Evolutionary conservation across 176 grass and related monocot genomes (phyloP).

Genomic region (Tuctoria greenei): DNA sequence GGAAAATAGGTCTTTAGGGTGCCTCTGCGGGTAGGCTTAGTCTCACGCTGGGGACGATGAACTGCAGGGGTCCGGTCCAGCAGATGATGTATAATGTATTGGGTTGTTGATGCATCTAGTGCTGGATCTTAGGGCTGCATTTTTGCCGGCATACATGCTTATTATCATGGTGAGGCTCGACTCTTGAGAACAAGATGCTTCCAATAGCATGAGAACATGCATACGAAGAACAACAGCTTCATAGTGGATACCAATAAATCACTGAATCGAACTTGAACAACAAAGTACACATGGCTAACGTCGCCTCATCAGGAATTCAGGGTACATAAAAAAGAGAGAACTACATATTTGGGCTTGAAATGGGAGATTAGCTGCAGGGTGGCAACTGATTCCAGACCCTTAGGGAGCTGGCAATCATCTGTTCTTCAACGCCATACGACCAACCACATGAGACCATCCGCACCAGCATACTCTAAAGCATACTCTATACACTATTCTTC

Average conservation of each 20-base stretch:
- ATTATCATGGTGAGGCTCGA: not conserved
- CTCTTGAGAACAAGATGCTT: not conserved
- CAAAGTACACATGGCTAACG: not conserved
- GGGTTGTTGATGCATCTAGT: not conserved
- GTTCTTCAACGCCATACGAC: not conserved
- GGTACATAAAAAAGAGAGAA: not conserved
- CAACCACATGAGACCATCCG: slow-evolving; percentile 18
- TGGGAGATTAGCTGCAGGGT: not conserved
- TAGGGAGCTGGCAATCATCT: not conserved
- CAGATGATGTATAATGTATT: not conserved
- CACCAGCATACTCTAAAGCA: no score
- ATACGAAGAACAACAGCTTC: no score
- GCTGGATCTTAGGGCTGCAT: slow-evolving; percentile 8
- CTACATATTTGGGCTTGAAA: not conserved
- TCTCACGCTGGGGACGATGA: not conserved
- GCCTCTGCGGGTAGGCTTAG: no score
- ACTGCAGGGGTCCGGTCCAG: slow-evolving; percentile 13
- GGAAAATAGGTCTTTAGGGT: no score
- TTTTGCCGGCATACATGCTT: not conserved
- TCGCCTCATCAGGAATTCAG: not conserved
- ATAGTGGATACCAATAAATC: not conserved
- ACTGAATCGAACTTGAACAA: not conserved
- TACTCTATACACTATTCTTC: no score
- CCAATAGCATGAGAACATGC: slow-evolving; percentile 21
- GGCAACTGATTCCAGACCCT: not conserved